Evolutionary conservation across 768 basidiomycete species (phyloP).

Genomic region (Mycena chlorophos): DNA sequence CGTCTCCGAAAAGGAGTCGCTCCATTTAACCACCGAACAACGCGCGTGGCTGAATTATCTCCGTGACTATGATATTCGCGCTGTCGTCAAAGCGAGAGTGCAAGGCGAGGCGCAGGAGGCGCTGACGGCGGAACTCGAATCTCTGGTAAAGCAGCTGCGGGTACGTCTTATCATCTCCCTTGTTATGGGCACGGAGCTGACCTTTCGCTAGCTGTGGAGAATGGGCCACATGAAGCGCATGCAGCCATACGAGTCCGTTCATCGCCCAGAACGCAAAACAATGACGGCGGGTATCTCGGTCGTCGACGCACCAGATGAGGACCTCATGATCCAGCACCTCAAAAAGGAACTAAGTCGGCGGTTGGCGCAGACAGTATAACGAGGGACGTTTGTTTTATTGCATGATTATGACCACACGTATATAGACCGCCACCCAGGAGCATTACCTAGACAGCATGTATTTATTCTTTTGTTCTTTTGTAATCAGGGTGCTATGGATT

Average conservation of each 20-base stretch:
- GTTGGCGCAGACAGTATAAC: constrained; percentile 17
- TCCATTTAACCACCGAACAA: constrained; percentile 15
- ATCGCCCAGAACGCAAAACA: constrained; percentile 20
- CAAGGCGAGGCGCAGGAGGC: constrained; percentile 4
- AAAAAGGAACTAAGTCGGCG: constrained; percentile 17
- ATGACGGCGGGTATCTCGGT: constrained; percentile 23
- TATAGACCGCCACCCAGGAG: neutral
- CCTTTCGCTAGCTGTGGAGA: constrained; percentile 13
- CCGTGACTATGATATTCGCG: constrained; percentile 20
- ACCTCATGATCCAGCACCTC: constrained; percentile 20
- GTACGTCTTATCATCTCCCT: constrained; percentile 1
- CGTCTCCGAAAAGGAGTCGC: constrained; percentile 13
- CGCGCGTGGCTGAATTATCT: constrained; percentile 19
- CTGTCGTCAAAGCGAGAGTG: constrained; percentile 1
- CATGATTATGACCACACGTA: neutral
- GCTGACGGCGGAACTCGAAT: constrained; percentile 15
- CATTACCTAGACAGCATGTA: neutral
- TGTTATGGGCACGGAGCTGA: neutral
- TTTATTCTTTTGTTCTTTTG: constrained; percentile 4
- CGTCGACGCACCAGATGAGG: constrained; percentile 14
- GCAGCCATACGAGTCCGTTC: constrained; percentile 22
- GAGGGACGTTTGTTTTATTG: neutral
- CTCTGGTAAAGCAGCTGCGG: constrained; percentile 21
- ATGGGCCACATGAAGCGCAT: constrained; percentile 24
- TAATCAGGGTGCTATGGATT: neutral